Percentiles rank a stretch among this genome's conserved stretches.
These are phyloP conservation scores for Paraconiothyrium brasiliense DNA, from an alignment of 2,329 filamentous ascomycete species.

Conservation along the genomic window DNA sequence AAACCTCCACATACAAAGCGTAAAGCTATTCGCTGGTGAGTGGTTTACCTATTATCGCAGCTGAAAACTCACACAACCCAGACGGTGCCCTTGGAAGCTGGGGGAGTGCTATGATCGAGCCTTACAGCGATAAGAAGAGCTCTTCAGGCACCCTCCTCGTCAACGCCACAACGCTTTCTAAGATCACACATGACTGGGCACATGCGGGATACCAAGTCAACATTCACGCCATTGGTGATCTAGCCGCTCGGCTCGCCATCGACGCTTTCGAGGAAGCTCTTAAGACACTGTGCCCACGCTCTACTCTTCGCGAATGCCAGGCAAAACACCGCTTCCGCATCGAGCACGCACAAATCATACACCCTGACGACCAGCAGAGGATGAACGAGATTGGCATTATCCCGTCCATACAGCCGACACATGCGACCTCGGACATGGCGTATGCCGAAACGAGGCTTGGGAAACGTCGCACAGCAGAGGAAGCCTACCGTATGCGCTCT, in stretches of 20 bases:
- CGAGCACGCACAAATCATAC: conserved; percentile 76
- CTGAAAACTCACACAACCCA: conserved; percentile 41
- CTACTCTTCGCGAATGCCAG: conserved; percentile 59
- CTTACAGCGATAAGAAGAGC: conserved; percentile 70
- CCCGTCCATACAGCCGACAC: conserved; percentile 75
- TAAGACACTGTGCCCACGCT: conserved; percentile 60
- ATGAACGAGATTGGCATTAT: conserved; percentile 69
- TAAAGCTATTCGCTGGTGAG: conserved; percentile 74
- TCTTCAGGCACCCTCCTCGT: conserved; percentile 72
- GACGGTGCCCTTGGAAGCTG: conserved; percentile 76
- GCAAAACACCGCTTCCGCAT: conserved; percentile 69
- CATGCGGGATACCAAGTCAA: conserved; percentile 72
- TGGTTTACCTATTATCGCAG: not conserved
- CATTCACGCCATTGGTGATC: conserved; percentile 77
- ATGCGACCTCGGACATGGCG: conserved; percentile 76
- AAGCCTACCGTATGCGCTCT: conserved; percentile 74
- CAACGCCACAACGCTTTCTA: conserved; percentile 67
- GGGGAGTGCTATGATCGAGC: conserved; percentile 76
- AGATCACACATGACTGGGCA: conserved; percentile 67
- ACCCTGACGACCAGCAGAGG: conserved; percentile 69
- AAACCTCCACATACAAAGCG: conserved; percentile 67
- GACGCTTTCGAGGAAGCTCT: conserved; percentile 70
- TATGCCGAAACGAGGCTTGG: conserved; percentile 72
- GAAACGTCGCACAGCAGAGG: conserved; percentile 59
- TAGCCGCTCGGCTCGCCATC: conserved; percentile 71